phyloP scores from a whole-genome alignment of 306 rosid genomes.

The Dryas drummondii region DNA sequence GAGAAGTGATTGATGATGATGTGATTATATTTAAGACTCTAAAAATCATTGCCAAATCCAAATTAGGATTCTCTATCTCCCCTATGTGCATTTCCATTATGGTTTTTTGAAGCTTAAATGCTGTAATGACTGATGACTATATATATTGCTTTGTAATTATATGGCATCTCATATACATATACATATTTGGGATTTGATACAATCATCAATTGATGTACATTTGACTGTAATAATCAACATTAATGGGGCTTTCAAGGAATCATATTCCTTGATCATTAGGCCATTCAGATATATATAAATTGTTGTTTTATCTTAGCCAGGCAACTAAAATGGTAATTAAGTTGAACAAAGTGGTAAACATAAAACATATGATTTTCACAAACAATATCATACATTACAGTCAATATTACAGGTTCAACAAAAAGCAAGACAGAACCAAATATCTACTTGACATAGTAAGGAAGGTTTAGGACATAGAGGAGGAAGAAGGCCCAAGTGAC shows the following conservation, averaged over 20 bases:
- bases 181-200: not conserved
- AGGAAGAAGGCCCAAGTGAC: slow-evolving; percentile 85
- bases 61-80: slow-evolving; percentile 4
- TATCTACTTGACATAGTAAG: slow-evolving; percentile 67
- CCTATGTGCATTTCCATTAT: not conserved
- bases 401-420: not conserved
- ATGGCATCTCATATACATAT: not conserved
- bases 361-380: slow-evolving; percentile 26
- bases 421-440: not conserved
- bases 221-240: not conserved
- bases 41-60: slow-evolving; percentile 3
- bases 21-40: slow-evolving; percentile 17
- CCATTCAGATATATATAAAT: not conserved
- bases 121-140: not conserved
- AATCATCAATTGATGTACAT: not conserved
- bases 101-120: not conserved
- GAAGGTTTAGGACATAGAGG: slow-evolving; percentile 27
- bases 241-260: not conserved
- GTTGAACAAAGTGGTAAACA: slow-evolving; percentile 15
- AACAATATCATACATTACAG: slow-evolving; percentile 13
- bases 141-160: slow-evolving; percentile 11
- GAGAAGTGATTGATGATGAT: not conserved
- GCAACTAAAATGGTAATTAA: not conserved
- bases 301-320: not conserved
- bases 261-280: too few species aligned